These are phyloP conservation scores for Epichloe uncinata DNA, from an alignment of 2,329 filamentous ascomycete species.

Conservation along the genomic window DNA sequence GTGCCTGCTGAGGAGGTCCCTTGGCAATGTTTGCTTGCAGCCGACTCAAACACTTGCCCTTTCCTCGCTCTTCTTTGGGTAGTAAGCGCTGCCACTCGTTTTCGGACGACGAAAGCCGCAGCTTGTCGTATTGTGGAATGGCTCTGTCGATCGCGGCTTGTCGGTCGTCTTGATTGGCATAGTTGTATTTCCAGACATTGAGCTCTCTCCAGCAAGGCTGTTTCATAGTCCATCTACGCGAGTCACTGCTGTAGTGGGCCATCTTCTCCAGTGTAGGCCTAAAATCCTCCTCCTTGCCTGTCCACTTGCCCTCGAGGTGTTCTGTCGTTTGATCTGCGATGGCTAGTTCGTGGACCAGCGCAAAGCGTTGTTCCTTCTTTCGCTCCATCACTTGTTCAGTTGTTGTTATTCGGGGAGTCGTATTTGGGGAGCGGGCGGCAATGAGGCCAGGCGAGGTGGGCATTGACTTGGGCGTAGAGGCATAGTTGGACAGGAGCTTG, in stretches of 20 bases:
- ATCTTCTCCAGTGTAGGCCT: constrained; percentile 42
- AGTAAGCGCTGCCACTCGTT: constrained; percentile 50
- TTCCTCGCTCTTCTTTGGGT: constrained; percentile 41
- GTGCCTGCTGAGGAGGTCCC: constrained; percentile 29
- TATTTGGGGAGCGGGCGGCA: constrained; percentile 38
- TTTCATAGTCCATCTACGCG: constrained; percentile 41
- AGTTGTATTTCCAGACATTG: constrained; percentile 50
- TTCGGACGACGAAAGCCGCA: constrained; percentile 41
- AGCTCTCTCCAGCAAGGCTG: constrained; percentile 50
- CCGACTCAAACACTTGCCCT: constrained; percentile 47
- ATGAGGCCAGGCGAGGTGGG: constrained; percentile 44
- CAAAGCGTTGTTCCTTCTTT: constrained; percentile 37
- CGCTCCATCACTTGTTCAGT: constrained; percentile 39
- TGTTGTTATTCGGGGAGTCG: constrained; percentile 34
- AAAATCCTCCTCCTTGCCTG: constrained; percentile 41
- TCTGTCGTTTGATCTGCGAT: constrained; percentile 36
- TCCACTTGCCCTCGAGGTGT: constrained; percentile 36
- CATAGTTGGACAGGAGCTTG: constrained; percentile 28
- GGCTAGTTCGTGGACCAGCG: constrained; percentile 49
- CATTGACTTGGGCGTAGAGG: constrained; percentile 25
- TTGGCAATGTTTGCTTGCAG: constrained; percentile 46
- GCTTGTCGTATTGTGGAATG: constrained; percentile 44
- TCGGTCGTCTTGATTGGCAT: constrained; percentile 38
- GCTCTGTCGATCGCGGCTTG: constrained; percentile 49
- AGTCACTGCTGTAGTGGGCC: constrained; percentile 34